phyloP scores from a whole-genome alignment of 2,329 filamentous ascomycete species.

The Lithohypha guttulata region DNA sequence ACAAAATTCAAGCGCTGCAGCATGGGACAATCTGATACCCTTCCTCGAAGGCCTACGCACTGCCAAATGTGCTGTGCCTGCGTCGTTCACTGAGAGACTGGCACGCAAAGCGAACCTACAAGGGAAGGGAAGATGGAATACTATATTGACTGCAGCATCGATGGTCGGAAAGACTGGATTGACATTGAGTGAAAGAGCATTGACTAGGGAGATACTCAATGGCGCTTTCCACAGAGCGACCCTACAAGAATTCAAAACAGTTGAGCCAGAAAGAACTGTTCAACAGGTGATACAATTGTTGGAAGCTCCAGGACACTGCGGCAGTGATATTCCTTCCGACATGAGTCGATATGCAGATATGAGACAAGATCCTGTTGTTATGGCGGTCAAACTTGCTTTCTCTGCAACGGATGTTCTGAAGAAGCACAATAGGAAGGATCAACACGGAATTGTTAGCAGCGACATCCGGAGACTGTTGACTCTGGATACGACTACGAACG shows the following conservation, averaged over 20 bases:
- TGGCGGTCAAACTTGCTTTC: conserved; percentile 35
- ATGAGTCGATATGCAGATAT: conserved; percentile 10
- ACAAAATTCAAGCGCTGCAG: conserved; percentile 24
- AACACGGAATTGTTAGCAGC: conserved; percentile 29
- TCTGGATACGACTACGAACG: too few relatives aligned
- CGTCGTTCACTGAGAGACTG: conserved; percentile 26
- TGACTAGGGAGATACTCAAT: conserved; percentile 29
- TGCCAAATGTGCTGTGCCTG: conserved; percentile 23
- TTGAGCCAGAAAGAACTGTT: conserved; percentile 26
- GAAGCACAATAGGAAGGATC: conserved; percentile 29
- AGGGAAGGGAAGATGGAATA: conserved; percentile 28
- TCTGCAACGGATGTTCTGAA: conserved; percentile 33
- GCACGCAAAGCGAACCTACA: conserved; percentile 29
- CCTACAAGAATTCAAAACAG: conserved; percentile 27
- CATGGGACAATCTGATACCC: conserved; percentile 31
- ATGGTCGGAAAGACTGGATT: conserved; percentile 29
- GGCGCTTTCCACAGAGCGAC: conserved; percentile 29
- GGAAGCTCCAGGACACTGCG: conserved; percentile 26
- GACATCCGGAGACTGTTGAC: conserved; percentile 31
- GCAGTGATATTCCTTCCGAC: background rate
- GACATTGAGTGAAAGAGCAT: conserved; percentile 22
- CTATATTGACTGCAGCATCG: conserved; percentile 23
- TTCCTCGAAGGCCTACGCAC: conserved; percentile 31
- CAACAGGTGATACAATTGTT: conserved; percentile 28
- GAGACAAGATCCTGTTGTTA: conserved; percentile 30